A percentile compares a stretch with the other conserved stretches of the same genome.
phyloP scores from a whole-genome alignment of 306 rosid genomes.

The Dryas octopetala region DNA sequence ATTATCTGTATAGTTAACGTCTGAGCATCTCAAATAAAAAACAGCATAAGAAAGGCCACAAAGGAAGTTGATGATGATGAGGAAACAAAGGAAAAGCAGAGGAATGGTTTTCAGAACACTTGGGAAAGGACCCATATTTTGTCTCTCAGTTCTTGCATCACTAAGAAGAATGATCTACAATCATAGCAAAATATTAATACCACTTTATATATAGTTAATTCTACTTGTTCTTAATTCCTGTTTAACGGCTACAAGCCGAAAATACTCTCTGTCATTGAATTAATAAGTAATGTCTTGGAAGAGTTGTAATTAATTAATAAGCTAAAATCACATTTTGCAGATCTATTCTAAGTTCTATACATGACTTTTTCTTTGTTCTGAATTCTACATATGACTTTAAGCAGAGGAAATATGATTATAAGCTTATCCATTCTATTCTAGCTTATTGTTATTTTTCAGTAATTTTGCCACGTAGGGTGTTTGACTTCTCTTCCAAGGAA shows the following conservation, averaged over 20 bases:
- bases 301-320: not conserved
- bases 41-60: conserved; percentile 15
- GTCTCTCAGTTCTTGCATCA: not conserved
- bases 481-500: too few relatives aligned
- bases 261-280: not conserved
- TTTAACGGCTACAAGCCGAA: not conserved
- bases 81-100: conserved; percentile 24
- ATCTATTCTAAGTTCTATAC: too few relatives aligned
- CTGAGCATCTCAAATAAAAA: conserved; percentile 13
- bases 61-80: not conserved
- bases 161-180: not conserved
- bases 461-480: too few relatives aligned
- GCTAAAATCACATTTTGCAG: not conserved
- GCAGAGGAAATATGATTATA: too few relatives aligned
- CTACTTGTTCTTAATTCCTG: conserved; percentile 7
- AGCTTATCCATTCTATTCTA: too few relatives aligned
- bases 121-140: conserved; percentile 18
- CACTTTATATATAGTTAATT: not conserved
- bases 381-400: too few relatives aligned
- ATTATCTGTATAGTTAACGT: not conserved
- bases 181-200: not conserved
- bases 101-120: conserved; percentile 13
- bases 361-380: too few relatives aligned
- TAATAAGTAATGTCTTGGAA: conserved; percentile 1
- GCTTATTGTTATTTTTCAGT: too few relatives aligned